Evolutionary conservation across 176 grass and related monocot species (phyloP).

Genomic region (Aegilops umbellulata): DNA sequence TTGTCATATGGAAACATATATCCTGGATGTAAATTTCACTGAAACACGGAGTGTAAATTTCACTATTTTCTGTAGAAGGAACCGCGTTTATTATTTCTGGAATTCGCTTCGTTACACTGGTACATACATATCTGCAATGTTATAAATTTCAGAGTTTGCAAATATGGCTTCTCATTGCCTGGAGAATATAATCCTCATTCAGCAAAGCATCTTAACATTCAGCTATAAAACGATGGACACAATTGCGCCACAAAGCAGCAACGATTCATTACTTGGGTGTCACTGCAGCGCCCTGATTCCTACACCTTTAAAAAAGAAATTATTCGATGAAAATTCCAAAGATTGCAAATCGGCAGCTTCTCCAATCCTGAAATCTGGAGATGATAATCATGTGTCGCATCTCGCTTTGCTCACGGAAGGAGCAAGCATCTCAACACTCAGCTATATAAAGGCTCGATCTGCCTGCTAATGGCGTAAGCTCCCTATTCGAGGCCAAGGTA

Average conservation of each 20-base stretch:
- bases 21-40: neutral
- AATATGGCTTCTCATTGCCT: neutral
- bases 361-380: neutral
- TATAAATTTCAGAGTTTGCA: neutral
- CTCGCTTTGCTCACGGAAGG: constrained; percentile 27
- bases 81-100: neutral
- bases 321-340: neutral
- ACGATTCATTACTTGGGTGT: constrained; percentile 7
- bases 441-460: neutral
- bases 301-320: neutral
- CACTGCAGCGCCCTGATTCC: neutral
- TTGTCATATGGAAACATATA: neutral
- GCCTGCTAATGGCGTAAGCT: neutral
- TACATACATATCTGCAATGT: neutral
- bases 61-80: neutral
- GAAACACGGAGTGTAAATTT: neutral
- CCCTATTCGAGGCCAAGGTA: neutral
- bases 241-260: too few relatives aligned
- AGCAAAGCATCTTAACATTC: neutral
- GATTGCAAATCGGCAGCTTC: neutral
- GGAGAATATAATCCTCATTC: neutral
- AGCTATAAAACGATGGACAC: neutral
- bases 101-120: constrained; percentile 4
- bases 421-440: constrained; percentile 34
- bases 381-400: neutral